A percentile compares a stretch with the other conserved stretches of the same genome.
These are phyloP conservation scores for Coprinopsis cinerea DNA, from an alignment of 768 basidiomycete genomes.

Conservation along the genomic window DNA sequence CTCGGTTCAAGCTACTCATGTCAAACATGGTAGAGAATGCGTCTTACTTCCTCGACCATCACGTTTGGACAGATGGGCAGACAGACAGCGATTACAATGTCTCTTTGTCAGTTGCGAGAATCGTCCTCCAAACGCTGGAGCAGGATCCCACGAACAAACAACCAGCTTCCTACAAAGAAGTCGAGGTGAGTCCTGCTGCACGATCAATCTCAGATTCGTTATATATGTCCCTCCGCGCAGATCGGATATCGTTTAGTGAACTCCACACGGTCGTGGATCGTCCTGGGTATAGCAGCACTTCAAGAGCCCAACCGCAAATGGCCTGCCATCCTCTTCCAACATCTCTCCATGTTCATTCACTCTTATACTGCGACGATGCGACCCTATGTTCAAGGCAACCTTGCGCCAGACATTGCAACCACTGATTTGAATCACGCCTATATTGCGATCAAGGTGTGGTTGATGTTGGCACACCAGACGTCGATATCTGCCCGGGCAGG, in stretches of 20 bases:
- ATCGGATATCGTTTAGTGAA: conserved; percentile 3
- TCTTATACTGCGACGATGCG: conserved; percentile 43
- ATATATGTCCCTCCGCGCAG: neutral
- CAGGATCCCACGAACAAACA: conserved; percentile 31
- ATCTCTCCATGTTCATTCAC: conserved; percentile 45
- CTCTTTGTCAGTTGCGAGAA: conserved; percentile 43
- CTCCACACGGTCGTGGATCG: conserved; percentile 59
- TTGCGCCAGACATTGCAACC: conserved; percentile 37
- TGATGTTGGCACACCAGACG: conserved; percentile 47
- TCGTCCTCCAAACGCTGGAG: conserved; percentile 44
- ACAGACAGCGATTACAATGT: conserved; percentile 49
- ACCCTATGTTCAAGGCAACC: conserved; percentile 29
- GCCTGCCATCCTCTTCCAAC: conserved; percentile 37
- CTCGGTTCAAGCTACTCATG: conserved; percentile 27
- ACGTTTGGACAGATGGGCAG: conserved; percentile 38
- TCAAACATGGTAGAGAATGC: conserved; percentile 43
- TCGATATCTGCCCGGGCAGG: conserved; percentile 21
- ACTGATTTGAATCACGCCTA: conserved; percentile 65
- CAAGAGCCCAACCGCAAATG: conserved; percentile 32
- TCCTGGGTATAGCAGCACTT: conserved; percentile 51
- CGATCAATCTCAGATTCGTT: neutral
- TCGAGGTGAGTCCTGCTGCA: conserved; percentile 26
- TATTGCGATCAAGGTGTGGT: conserved; percentile 65
- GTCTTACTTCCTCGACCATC: conserved; percentile 46
- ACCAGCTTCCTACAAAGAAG: conserved; percentile 30